Percentiles rank a stretch among this genome's conserved stretches.
These are phyloP conservation scores for Huntiella savannae DNA, from an alignment of 2,329 filamentous ascomycete genomes.

Conservation along the genomic window DNA sequence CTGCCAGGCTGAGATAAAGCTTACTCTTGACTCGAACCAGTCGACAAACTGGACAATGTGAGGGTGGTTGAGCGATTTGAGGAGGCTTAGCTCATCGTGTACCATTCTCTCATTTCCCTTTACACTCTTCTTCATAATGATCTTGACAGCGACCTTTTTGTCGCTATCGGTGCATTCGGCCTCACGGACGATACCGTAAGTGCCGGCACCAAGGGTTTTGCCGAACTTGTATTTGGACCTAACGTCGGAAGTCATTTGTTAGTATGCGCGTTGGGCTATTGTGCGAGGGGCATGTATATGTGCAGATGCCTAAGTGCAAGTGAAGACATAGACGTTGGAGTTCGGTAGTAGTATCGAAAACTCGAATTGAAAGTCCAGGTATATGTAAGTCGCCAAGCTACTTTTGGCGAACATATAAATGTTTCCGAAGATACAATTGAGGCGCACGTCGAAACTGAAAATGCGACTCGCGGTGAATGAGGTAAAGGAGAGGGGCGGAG, in stretches of 20 bases:
- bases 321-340: too few relatives aligned
- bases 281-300: background rate
- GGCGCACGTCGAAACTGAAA: background rate
- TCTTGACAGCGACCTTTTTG: conserved; percentile 89
- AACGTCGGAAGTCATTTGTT: conserved; percentile 15
- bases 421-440: conserved; percentile 10
- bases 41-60: conserved; percentile 96
- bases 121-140: conserved; percentile 98
- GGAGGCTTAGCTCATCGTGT: conserved; percentile 86
- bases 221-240: conserved; percentile 84
- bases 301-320: too few relatives aligned
- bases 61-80: conserved; percentile 76
- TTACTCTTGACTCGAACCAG: conserved; percentile 94
- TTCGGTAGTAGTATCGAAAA: too few relatives aligned
- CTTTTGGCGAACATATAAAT: background rate
- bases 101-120: conserved; percentile 98
- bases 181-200: conserved; percentile 95
- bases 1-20: conserved; percentile 15
- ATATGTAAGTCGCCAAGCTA: too few relatives aligned
- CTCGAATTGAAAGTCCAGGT: too few relatives aligned
- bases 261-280: background rate
- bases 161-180: conserved; percentile 48
- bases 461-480: background rate
- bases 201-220: conserved; percentile 83
- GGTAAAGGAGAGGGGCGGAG: conserved; percentile 3